These are phyloP conservation scores for Zanthoxylum bungeanum DNA, from an alignment of 345 rosid genomes.

Conservation along the genomic window DNA sequence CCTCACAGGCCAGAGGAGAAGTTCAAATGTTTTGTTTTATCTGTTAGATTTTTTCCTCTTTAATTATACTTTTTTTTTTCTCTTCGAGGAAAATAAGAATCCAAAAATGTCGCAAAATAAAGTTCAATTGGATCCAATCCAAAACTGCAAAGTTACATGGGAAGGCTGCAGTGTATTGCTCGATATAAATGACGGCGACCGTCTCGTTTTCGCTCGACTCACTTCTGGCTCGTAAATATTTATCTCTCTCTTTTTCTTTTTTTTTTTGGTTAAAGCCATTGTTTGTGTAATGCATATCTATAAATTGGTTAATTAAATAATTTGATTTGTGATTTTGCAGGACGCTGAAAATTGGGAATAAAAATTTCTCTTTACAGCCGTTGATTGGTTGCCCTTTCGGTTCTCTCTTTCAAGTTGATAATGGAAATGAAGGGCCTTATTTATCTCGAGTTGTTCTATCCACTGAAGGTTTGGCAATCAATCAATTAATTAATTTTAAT, in stretches of 20 bases:
- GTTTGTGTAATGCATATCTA: background rate
- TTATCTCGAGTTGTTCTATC: conserved; percentile 51
- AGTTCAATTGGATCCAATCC: conserved; percentile 5
- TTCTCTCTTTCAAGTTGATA: conserved; percentile 74
- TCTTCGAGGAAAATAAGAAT: background rate
- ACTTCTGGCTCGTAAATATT: conserved; percentile 70
- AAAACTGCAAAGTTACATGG: conserved; percentile 61
- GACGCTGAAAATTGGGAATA: conserved; percentile 69
- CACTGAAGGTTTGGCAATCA: conserved; percentile 40
- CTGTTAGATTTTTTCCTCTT: background rate
- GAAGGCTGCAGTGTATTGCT: conserved; percentile 95
- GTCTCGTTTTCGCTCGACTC: conserved; percentile 87
- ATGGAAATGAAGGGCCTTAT: conserved; percentile 50
- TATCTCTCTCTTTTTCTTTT: background rate
- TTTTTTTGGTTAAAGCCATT: background rate
- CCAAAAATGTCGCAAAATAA: conserved; percentile 17
- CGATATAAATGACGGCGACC: conserved; percentile 95
- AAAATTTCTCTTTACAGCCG: conserved; percentile 58
- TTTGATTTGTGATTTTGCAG: conserved; percentile 27
- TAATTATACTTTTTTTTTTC: background rate
- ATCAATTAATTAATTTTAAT: no score
- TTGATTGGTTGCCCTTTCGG: conserved; percentile 87
- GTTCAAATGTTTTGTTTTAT: background rate
- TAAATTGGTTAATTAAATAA: background rate
- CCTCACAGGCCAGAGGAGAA: background rate